Percentiles rank a stretch among this genome's conserved stretches.
Evolutionary conservation across 2,329 filamentous ascomycete genomes (phyloP).

Genomic region (Ambrosiella cleistominuta): DNA sequence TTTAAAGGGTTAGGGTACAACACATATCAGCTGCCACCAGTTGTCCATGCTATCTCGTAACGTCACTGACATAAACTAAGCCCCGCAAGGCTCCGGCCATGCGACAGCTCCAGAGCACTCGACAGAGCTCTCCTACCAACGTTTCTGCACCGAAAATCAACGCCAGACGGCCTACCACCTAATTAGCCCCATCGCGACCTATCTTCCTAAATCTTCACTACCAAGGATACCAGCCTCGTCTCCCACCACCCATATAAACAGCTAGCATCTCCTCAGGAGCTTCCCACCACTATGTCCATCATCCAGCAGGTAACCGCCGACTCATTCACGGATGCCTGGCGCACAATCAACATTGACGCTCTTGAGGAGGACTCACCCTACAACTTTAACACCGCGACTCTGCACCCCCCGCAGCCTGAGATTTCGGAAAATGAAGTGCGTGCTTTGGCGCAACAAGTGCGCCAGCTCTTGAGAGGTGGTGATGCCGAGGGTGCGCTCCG

Average conservation of each 20-base stretch:
- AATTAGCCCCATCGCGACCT: too few relatives aligned
- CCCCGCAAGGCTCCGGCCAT: background rate
- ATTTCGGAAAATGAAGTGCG: slow-evolving; percentile 64
- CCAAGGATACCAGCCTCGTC: background rate
- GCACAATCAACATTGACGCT: slow-evolving; percentile 87
- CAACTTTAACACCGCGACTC: slow-evolving; percentile 79
- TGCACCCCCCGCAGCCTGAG: slow-evolving; percentile 60
- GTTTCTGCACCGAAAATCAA: too few relatives aligned
- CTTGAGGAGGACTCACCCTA: slow-evolving; percentile 74
- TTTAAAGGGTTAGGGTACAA: background rate
- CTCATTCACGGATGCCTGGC: slow-evolving; percentile 48
- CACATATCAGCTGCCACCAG: background rate
- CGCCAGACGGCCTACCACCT: too few relatives aligned
- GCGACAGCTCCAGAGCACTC: background rate
- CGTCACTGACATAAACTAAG: background rate
- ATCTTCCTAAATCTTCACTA: too few relatives aligned
- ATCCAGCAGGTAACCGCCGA: slow-evolving; percentile 46
- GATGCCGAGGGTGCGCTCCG: slow-evolving; percentile 76
- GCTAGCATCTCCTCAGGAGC: background rate
- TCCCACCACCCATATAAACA: background rate
- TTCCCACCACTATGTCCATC: slow-evolving; percentile 36
- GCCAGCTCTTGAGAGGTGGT: slow-evolving; percentile 71
- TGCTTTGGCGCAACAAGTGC: slow-evolving; percentile 59
- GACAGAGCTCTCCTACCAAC: background rate
- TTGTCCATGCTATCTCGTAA: background rate